phyloP scores from a whole-genome alignment of 1,139 yeast genomes.

The Hanseniaspora sp. region DNA sequence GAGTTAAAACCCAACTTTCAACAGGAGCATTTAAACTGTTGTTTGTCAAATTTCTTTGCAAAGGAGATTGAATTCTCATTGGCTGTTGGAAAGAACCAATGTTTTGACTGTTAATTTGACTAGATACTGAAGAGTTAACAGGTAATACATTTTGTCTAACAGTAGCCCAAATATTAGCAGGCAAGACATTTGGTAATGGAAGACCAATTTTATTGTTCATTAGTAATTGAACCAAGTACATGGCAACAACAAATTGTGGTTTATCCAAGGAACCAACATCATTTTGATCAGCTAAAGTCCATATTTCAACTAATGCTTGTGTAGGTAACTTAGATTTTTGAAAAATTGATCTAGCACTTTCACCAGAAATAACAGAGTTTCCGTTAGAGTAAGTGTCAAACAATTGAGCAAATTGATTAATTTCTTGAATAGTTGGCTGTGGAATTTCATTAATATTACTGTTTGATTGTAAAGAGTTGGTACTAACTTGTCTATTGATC shows the following conservation, averaged over 20 bases:
- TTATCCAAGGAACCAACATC: conserved; percentile 61
- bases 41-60: conserved; percentile 25
- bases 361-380: conserved; percentile 53
- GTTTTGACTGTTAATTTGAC: conserved; percentile 20
- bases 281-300: conserved; percentile 75
- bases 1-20: conserved; percentile 57
- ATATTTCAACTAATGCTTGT: conserved; percentile 66
- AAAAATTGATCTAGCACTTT: conserved; percentile 71
- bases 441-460: conserved; percentile 35
- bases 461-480: conserved; percentile 17
- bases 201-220: conserved; percentile 50
- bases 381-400: conserved; percentile 48
- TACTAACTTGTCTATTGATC: conserved; percentile 23
- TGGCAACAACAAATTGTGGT: conserved; percentile 76
- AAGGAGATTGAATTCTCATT: conserved; percentile 19
- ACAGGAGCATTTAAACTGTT: conserved; percentile 46
- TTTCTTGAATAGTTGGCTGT: conserved; percentile 52
- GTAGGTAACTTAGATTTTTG: conserved; percentile 77
- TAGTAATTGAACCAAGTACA: conserved; percentile 83
- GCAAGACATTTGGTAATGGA: conserved; percentile 56
- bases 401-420: conserved; percentile 58
- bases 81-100: conserved; percentile 22
- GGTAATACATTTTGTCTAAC: conserved; percentile 26
- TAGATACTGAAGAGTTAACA: conserved; percentile 18
- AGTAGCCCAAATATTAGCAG: conserved; percentile 57